Evolutionary conservation across 306 rosid species (phyloP), one percentile per base, ranked within the genome.

Genomic region (Malus sylvestris): DNA sequence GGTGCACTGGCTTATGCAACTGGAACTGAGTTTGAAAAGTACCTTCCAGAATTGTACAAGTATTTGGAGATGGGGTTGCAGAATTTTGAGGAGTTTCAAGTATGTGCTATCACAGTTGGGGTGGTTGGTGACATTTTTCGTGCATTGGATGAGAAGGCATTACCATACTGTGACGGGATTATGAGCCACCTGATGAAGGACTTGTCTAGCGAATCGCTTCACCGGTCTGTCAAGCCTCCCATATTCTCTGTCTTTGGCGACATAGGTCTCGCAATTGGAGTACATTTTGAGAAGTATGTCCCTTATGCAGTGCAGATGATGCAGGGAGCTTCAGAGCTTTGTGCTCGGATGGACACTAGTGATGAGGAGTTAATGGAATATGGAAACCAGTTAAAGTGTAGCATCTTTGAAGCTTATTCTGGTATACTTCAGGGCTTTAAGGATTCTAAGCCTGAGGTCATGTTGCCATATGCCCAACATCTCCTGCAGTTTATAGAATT

Each of bases 351-450:
- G 64, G 76, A 82, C 59, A 13, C 76, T 10, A 55, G 44, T n/a
- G 82, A 77, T 68, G 82, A 77, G 20, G 85, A 82, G 63, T 73
- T 68, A 12, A 15, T 78, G 79, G 85, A 82, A 25, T 82, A 78
- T 7, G 81, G 76, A 15, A 78, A 78, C 79, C 85, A 67, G 79
- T 82, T 82, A 12, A 82, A 74, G 70, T 77, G 82, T 62, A 82
- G 79, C 82, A 82, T 82, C 66, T 82, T 82, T 53, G 85, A 82
- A 77, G 85, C 85, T 20, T 82, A 82, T 49, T 82, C 85, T 35
- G 85, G 85, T 58, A 77, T 81, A 33, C 78, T 81, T 33, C 85
- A 81, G 78, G 85, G 85, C 3, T 77, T 81, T 25, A 77, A 78
- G 62, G 61, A 68, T 68, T 78, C 79, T 16, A 82, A 82, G 72